Evolutionary conservation across 345 rosid genomes (phyloP), one percentile per base, ranked within the genome.

Genomic region (Murraya paniculata): DNA sequence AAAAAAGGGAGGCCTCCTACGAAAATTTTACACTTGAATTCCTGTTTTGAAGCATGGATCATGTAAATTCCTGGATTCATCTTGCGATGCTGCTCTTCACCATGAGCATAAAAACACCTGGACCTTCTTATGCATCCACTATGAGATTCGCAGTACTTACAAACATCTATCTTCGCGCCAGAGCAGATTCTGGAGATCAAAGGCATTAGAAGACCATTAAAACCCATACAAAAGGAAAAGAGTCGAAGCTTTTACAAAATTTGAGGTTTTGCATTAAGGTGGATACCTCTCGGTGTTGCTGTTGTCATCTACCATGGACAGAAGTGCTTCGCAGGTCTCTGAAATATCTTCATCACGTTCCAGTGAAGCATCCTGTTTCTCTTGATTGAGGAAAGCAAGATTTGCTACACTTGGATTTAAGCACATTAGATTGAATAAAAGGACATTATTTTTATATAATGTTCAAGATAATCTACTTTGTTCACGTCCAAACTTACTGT

Each of bases 1-100:
- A 80, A 68, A 58, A 78, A 70, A 68, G 88, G 91, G 50, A 90
- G 86, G 72, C 94, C 91, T 11, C 90, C 90, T 0, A 90, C 88
- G 75, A 90, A 90, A 71, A 90, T 66, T 77, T 79, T 88, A 48
- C 87, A 76, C 57, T 75, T 85, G 30, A 68, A 73, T 45, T 72
- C 80, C 73, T 58, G 39, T 58, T 38, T 25, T 33, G 79, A 45
- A 35, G 80, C 83, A 72, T 75, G 81, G 61, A 53, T 57, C 16
- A 35, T 21, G 41, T 72, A 71, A 68, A 41, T 74, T 84, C 81
- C 81, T 25, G 50, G 82, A 57, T 84, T 89, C 45, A 41, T 33
- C 78, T 74, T 82, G 82, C 33, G 77, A 61, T 71, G 85, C 74
- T 85, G 88, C 81, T 85, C 87, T 67, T 81, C 76, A 68, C 83